Evolutionary conservation across 495 filamentous ascomycete genomes (phyloP).

Genomic region (Hypoxylon cercidicola): DNA sequence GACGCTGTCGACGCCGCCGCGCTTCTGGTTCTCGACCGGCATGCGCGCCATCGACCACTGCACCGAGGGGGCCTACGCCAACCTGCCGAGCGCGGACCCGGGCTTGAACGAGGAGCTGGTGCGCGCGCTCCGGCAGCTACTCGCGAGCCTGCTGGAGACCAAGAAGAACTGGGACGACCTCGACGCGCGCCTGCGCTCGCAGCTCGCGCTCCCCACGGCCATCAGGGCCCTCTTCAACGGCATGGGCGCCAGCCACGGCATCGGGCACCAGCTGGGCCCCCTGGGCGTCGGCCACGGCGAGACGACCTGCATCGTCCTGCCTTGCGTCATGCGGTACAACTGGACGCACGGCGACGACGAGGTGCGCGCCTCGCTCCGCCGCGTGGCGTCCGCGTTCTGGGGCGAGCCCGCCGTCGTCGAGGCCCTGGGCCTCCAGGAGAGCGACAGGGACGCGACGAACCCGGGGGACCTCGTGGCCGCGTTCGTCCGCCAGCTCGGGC

Average conservation of each 20-base stretch:
- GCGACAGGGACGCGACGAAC: conserved; percentile 45
- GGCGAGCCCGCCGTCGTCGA: conserved; percentile 54
- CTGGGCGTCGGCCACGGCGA: conserved; percentile 73
- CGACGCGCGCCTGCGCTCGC: conserved; percentile 58
- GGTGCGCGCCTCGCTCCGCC: conserved; percentile 58
- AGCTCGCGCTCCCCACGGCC: conserved; percentile 43
- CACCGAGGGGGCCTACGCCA: conserved; percentile 66
- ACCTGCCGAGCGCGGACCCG: conserved; percentile 41
- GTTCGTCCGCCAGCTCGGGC: conserved; percentile 45
- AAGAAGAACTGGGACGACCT: conserved; percentile 56
- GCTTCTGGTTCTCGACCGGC: conserved; percentile 70
- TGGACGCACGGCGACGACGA: conserved; percentile 47
- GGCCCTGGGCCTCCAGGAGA: conserved; percentile 52
- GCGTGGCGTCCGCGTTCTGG: conserved; percentile 61
- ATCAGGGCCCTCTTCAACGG: conserved; percentile 46
- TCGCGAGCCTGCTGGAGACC: conserved; percentile 63
- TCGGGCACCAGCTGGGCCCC: conserved; percentile 74
- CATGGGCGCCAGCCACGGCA: conserved; percentile 68
- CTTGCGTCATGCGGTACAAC: conserved; percentile 70
- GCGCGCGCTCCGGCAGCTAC: conserved; percentile 59
- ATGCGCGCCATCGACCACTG: conserved; percentile 74
- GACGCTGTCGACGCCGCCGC: conserved; percentile 63
- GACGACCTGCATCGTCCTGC: conserved; percentile 72
- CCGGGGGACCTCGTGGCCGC: conserved; percentile 48
- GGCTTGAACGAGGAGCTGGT: conserved; percentile 51